A percentile compares a stretch with the other conserved stretches of the same genome.
Conservation (phyloP, 306 rosid species). For the Malus sylvestris region DNA sequence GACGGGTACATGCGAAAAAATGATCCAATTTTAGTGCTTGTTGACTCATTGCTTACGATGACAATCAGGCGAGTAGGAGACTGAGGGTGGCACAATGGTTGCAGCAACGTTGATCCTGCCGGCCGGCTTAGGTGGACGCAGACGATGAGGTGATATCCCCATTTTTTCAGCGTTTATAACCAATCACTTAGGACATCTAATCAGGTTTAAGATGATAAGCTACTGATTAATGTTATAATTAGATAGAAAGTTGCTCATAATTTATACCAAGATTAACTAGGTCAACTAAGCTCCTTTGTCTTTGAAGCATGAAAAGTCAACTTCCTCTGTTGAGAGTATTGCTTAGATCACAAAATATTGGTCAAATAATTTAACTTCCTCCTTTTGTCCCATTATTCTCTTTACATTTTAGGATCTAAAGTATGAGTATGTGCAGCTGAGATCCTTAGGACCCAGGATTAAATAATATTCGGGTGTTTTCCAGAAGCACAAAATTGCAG, state of each 20-base stretch:
- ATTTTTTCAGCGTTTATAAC: background rate
- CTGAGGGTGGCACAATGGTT: slow-evolving; percentile 49
- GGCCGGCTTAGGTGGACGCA: background rate
- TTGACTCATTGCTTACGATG: slow-evolving; percentile 49
- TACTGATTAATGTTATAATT: background rate
- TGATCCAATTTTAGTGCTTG: background rate
- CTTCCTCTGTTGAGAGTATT: background rate
- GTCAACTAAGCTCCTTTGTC: background rate
- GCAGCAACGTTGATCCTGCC: slow-evolving; percentile 14
- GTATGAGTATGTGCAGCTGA: background rate
- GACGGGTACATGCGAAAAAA: background rate
- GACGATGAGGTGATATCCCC: background rate
- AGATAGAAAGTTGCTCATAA: background rate
- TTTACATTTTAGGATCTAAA: background rate
- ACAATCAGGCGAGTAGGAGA: slow-evolving; percentile 44
- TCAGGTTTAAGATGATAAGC: background rate
- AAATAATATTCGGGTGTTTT: background rate
- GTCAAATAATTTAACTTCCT: background rate
- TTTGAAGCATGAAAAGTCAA: background rate
- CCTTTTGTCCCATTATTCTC: background rate
- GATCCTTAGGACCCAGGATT: background rate
- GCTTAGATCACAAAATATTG: background rate
- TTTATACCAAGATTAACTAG: background rate
- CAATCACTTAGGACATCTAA: background rate
- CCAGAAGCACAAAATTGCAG: background rate